phyloP scores from a whole-genome alignment of 177 flowering plant species.

The Vitis hybrid region DNA sequence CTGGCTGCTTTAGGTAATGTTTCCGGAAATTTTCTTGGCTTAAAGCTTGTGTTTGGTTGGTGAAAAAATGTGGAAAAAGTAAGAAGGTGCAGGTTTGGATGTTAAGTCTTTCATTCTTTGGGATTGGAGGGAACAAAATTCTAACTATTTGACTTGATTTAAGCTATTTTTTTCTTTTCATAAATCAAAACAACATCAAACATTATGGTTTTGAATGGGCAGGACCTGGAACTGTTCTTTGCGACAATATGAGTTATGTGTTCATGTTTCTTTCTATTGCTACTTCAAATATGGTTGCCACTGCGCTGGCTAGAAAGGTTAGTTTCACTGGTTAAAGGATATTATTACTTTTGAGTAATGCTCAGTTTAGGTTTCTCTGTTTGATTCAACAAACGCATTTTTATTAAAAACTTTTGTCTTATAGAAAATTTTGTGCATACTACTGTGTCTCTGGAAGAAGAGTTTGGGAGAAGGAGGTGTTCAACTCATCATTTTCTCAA shows the following conservation, averaged over 20 bases:
- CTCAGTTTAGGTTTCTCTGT: no score
- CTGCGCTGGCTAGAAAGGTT: slow-evolving; percentile 83
- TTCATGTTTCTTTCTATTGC: slow-evolving; percentile 97
- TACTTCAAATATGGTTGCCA: slow-evolving; percentile 94
- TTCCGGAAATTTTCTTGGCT: not conserved
- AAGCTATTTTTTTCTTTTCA: not conserved
- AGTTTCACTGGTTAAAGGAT: slow-evolving; percentile 11
- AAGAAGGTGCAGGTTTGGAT: not conserved
- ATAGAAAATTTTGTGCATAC: no score
- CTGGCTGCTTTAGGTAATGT: slow-evolving; percentile 89
- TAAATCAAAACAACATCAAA: not conserved
- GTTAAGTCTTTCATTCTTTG: no score
- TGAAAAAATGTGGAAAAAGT: not conserved
- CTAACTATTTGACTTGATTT: not conserved
- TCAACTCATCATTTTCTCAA: no score
- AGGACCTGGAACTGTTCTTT: slow-evolving; percentile 94
- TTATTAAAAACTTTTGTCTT: no score
- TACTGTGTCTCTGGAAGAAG: no score
- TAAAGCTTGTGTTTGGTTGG: no score
- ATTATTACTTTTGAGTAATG: no score
- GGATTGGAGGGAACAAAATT: no score
- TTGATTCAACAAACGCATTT: no score
- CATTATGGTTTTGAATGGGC: slow-evolving; percentile 20
- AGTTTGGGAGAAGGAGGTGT: no score
- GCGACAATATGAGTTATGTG: slow-evolving; percentile 69